phyloP scores from a whole-genome alignment of 768 basidiomycete species.

The Nevesoporus exiguus region DNA sequence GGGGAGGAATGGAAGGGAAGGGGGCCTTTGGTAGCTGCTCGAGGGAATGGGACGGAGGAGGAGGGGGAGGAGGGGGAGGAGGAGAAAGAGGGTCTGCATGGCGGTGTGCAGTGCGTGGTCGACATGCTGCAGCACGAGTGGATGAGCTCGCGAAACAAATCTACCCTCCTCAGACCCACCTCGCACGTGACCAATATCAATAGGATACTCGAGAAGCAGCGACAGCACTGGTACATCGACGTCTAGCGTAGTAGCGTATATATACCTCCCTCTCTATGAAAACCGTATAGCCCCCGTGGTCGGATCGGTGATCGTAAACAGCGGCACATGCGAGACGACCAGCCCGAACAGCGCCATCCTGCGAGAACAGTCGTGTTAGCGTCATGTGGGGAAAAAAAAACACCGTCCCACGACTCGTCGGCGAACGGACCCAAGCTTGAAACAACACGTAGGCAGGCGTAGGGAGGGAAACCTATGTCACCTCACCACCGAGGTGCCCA shows the following conservation, averaged over 20 bases:
- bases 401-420: slow-evolving; percentile 13
- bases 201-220: neutral
- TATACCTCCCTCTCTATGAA: slow-evolving; percentile 26
- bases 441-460: slow-evolving; percentile 11
- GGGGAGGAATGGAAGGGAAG: too few species aligned
- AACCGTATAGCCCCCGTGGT: slow-evolving; percentile 30
- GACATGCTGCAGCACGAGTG: slow-evolving; percentile 26
- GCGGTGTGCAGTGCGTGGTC: slow-evolving; percentile 29
- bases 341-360: slow-evolving; percentile 35
- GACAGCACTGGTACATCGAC: neutral
- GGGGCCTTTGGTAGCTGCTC: too few species aligned
- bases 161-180: slow-evolving; percentile 11
- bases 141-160: neutral
- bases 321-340: slow-evolving; percentile 30
- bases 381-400: slow-evolving; percentile 9
- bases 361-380: slow-evolving; percentile 28
- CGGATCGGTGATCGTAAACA: slow-evolving; percentile 33
- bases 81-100: too few species aligned
- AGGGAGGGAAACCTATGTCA: slow-evolving; percentile 15
- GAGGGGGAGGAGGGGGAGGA: too few species aligned
- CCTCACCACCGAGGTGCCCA: slow-evolving; percentile 17
- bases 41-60: slow-evolving; percentile 20
- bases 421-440: slow-evolving; percentile 18
- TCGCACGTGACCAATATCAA: slow-evolving; percentile 28
- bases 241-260: slow-evolving; percentile 13